Base-by-base conservation (phyloP, 345 rosid species). In the Eucalyptus marginata region DNA sequence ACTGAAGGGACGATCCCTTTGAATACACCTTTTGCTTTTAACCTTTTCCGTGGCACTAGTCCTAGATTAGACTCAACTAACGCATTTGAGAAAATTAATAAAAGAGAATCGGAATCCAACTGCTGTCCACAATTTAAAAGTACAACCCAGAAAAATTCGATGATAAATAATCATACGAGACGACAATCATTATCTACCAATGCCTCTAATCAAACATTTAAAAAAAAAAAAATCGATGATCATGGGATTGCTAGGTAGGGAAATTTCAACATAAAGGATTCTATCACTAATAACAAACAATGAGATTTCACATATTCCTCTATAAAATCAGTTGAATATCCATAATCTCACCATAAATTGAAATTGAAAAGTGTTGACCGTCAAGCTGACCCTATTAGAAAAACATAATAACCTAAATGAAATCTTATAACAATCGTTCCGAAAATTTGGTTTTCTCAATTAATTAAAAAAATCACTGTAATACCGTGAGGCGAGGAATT, bases 371-470 rank as follows among this genome's bases (percentile, higher is more conserved):
- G 43, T 13, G 5, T 66, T 4, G 10, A 31, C 3, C 20, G 10
- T 14, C 20, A 12, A 8, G 22, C 56, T 52, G 3, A 25, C 68
- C 16, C 0, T 62, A 10, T 27, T 7, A 0, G 9, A 62, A 22
- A 62, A 2, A 1, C 17, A n/a, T 17, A 14, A 8, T 7, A 15
- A 8, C 13, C 0, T 13, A 8, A 31, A 8, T 31, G 43, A 68
- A 33, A 68, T 16, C 80, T 68, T 68, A 11, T 10, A 33, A 18
- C 0, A 17, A 17, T 17, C 2, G 4, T 68, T 17, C 0, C 13
- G 4, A 68, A 36, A 33, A 1, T 15, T 68, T 20, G 43, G 24
- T 68, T 68, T 17, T 68, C 24, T 33, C 43, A 17, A 33, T 33
- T 68, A 33, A 68, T 16, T 68, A 52, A 52, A 7, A 24, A 66